Evolutionary conservation across 331 rosid genomes (phyloP), one percentile per base, ranked within the genome.

Genomic region (Malus hybrid): DNA sequence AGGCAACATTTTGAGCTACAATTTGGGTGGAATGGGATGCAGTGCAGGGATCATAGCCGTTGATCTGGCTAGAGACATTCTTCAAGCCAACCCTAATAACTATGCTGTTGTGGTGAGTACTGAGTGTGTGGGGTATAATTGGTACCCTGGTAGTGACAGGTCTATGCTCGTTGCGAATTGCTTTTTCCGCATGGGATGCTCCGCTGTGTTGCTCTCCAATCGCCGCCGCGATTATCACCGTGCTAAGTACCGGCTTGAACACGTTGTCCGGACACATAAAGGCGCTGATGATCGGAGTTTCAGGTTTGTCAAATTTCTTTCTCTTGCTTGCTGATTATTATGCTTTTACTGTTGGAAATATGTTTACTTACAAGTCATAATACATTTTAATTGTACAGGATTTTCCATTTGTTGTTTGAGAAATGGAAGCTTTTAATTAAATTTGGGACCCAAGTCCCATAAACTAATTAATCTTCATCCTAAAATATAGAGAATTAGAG

Each of bases 21-120:
- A 94, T 56, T 91, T 94, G 2, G 99, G 99, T 0, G 99, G 99
- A 6, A 94, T 94, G 99, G 99, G 99, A 1, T 95, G 99, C 33
- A 92, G 97, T 55, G 99, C 97, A 0, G 99, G 97, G 42, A 82
- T 95, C 56, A 92, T 95, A 50, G 92, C 86, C 0, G 85, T 95
- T 16, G 99, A 95, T 29, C 78, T 95, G 78, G 99, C 99, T 0
- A 81, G 91, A 7, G 99, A 95, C 19, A 89, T 95, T 78, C 97
- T 95, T 62, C 90, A 95, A 42, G 86, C 96, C 0, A 92, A 88
- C 64, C 97, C 99, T 0, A 90, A 91, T 24, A 95, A 89, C 63
- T 95, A 87, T 19, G 99, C 97, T 2, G 91, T 95, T 3, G 97
- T 95, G 5, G 97, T 95, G 19, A 95, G 99, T 78, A 89, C 93